Evolutionary conservation across 2,329 filamentous ascomycete species (phyloP).

Genomic region (Xylaria polymorpha): DNA sequence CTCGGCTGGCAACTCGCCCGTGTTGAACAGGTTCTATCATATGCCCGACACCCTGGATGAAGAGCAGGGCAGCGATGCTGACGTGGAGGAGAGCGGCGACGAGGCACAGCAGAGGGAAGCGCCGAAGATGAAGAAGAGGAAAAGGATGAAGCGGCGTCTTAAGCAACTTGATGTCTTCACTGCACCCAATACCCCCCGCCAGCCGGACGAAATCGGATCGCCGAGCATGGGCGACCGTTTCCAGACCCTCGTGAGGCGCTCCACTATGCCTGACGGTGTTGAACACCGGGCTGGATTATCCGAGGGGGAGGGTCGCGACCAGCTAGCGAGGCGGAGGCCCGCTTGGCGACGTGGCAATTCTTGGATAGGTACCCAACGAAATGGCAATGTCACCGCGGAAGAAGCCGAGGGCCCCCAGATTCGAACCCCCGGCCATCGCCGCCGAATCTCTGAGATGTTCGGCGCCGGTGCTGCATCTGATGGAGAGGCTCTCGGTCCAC

Average conservation of each 20-base stretch:
- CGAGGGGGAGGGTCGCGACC: conserved; percentile 78
- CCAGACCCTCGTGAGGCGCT: conserved; percentile 69
- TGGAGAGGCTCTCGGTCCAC: conserved; percentile 65
- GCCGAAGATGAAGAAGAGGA: conserved; percentile 70
- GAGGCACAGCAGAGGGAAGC: conserved; percentile 67
- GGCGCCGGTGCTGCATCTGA: conserved; percentile 74
- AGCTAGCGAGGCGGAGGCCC: conserved; percentile 62
- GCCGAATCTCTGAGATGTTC: conserved; percentile 72
- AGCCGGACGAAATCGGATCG: conserved; percentile 56
- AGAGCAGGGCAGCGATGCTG: conserved; percentile 76
- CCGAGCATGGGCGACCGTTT: conserved; percentile 59
- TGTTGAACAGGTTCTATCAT: conserved; percentile 58
- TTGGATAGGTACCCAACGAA: conserved; percentile 64
- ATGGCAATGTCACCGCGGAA: conserved; percentile 62
- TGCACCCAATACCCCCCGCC: conserved; percentile 72
- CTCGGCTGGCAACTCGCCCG: conserved; percentile 62
- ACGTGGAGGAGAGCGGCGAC: conserved; percentile 87
- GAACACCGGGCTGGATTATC: conserved; percentile 74
- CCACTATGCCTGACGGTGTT: conserved; percentile 71
- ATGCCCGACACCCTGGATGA: conserved; percentile 60
- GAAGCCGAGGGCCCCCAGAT: conserved; percentile 65
- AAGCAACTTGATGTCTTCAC: conserved; percentile 68
- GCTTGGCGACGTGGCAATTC: conserved; percentile 70
- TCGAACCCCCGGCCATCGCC: conserved; percentile 70
- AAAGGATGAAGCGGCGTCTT: conserved; percentile 68